Evolutionary conservation across 1,139 yeast genomes (phyloP), one percentile per base, ranked within the genome.

Genomic region (Yamadazyma triangularis): DNA sequence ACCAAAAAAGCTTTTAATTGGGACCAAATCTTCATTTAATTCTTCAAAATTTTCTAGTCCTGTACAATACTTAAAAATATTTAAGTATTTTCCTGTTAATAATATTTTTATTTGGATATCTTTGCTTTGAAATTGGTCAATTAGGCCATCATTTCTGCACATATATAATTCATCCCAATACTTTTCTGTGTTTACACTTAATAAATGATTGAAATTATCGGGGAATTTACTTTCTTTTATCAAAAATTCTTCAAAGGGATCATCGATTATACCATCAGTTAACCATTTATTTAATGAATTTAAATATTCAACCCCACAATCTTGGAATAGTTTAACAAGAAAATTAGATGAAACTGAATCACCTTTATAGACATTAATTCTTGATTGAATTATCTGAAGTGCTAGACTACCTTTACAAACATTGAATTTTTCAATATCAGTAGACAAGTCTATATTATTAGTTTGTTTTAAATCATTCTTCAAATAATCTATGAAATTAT

Each of bases 161-260:
- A 86, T 73, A 51, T 75, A 91, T 35, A 87, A 75, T 38, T 86
- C 86, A 34, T 84, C 85, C 97, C 97, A 91, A 47, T 83, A 80
- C 37, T 81, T 79, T 43, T 88, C 95, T 36, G 78, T 69, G 40
- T 73, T 72, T 13, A 71, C 53, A 29, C 67, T 64, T 39, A 71
- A 69, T 6, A 70, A 45, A 15, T 60, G 61, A 16, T 60, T 50
- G 26, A 50, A 40, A 23, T 44, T 48, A 9, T 48, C 39, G 1
- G 69, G 65, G 7, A 54, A 59, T 34, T 46, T 52, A 36, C 65
- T 66, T 35, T 64, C 57, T 35, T 77, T 70, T 9, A 91, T 75
- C 51, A 89, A 59, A 50, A 93, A 93, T 53, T 93, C 99, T 27
- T 80, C 79, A 47, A 77, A 78, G 0, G 87, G 88, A 47, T 93